Evolutionary conservation across 768 basidiomycete species (phyloP).

Genomic region (Gymnopilus junonius): DNA sequence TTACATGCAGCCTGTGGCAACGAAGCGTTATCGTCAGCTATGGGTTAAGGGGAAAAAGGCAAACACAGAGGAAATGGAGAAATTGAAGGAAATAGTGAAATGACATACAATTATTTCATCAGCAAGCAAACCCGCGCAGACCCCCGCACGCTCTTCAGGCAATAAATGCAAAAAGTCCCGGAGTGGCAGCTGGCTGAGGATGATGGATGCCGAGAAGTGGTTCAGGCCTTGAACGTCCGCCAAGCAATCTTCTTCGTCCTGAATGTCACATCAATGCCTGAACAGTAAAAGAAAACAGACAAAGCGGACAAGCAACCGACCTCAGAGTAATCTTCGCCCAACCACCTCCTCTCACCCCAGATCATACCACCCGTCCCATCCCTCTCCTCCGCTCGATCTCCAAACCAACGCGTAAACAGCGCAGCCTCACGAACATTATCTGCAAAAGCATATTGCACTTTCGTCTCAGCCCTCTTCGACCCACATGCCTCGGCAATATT

Average conservation of each 20-base stretch:
- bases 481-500: conserved; percentile 64
- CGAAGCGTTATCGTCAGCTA: background rate
- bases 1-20: conserved; percentile 21
- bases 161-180: conserved; percentile 59
- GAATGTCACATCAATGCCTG: background rate
- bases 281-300: background rate
- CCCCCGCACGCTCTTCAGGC: conserved; percentile 48
- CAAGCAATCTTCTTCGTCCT: conserved; percentile 65
- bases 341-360: conserved; percentile 69
- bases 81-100: background rate
- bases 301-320: conserved; percentile 32
- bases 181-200: conserved; percentile 58
- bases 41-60: background rate
- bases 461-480: conserved; percentile 47
- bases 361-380: conserved; percentile 47
- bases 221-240: conserved; percentile 67
- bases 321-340: conserved; percentile 59
- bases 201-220: conserved; percentile 65
- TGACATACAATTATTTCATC: conserved; percentile 55
- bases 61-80: background rate
- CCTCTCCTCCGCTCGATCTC: conserved; percentile 55
- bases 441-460: conserved; percentile 65
- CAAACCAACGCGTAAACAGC: conserved; percentile 55
- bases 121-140: conserved; percentile 54
- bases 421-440: conserved; percentile 63